These are phyloP conservation scores for Ramicandelaber brevisporus DNA, from an alignment of 192 early-diverging fungal species.

Conservation along the genomic window DNA sequence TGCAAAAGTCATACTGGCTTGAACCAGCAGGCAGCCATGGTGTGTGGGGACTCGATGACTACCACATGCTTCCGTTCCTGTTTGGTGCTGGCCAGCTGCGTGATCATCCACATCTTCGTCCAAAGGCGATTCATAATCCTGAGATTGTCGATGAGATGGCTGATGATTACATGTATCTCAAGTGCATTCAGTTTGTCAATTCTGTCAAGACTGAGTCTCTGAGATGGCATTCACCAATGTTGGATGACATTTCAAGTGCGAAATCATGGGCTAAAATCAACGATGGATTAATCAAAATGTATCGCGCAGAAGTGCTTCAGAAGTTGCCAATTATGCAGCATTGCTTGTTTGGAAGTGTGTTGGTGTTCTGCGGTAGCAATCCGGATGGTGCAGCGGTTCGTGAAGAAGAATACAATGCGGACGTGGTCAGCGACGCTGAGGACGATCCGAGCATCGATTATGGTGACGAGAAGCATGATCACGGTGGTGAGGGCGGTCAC, in stretches of 20 bases:
- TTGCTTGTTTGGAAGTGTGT: conserved; percentile 63
- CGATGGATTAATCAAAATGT: conserved; percentile 82
- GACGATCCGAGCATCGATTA: too few relatives aligned
- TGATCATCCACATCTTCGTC: conserved; percentile 71
- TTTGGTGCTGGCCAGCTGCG: conserved; percentile 75
- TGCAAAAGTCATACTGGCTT: conserved; percentile 82
- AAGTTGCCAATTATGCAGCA: conserved; percentile 97
- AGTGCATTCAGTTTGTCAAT: conserved; percentile 75
- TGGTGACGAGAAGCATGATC: conserved; percentile 5
- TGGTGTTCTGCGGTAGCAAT: conserved; percentile 31
- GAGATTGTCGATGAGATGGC: conserved; percentile 78
- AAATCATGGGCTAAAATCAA: conserved; percentile 80
- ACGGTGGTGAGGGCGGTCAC: conserved; percentile 5
- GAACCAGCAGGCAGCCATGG: conserved; percentile 96
- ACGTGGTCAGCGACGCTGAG: conserved; percentile 2
- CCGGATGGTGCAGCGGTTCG: too few relatives aligned
- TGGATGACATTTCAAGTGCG: conserved; percentile 77
- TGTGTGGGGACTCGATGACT: conserved; percentile 98
- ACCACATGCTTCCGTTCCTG: conserved; percentile 86
- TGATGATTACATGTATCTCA: conserved; percentile 86
- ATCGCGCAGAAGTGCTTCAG: conserved; percentile 61
- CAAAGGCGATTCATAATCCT: conserved; percentile 78
- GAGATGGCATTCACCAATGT: conserved; percentile 77
- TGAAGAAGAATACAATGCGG: conserved; percentile 1
- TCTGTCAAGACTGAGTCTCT: conserved; percentile 48